Conservation (phyloP, 495 filamentous ascomycete genomes). For the Cudoniella acicularis region DNA sequence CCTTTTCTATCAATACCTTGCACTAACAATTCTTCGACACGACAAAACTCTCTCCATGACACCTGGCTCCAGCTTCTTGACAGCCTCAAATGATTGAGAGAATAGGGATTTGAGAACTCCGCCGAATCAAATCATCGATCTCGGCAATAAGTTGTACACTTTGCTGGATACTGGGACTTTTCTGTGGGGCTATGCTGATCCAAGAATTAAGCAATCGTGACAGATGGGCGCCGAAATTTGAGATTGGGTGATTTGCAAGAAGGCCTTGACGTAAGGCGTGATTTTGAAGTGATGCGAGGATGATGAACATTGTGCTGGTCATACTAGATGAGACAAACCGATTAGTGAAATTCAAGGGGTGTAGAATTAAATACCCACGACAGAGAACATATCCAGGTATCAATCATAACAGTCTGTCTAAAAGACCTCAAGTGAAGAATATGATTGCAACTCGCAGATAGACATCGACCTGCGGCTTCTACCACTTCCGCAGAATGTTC, state of each 20-base stretch:
- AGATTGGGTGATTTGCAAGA: conserved; percentile 23
- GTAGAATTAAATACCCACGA: conserved; percentile 31
- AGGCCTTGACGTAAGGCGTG: conserved; percentile 21
- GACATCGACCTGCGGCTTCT: conserved; percentile 33
- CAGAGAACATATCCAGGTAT: conserved; percentile 47
- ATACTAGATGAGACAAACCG: conserved; percentile 19
- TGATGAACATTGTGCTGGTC: conserved; percentile 32
- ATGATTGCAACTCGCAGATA: conserved; percentile 40
- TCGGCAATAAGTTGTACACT: conserved; percentile 31
- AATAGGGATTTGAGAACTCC: too few relatives aligned
- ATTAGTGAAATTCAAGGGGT: not conserved
- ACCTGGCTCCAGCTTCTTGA: too few relatives aligned
- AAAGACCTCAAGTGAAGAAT: conserved; percentile 37
- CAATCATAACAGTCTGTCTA: conserved; percentile 40
- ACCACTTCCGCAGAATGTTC: conserved; percentile 23
- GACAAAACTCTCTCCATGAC: too few relatives aligned
- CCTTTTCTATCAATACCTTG: too few relatives aligned
- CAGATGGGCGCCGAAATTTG: conserved; percentile 28
- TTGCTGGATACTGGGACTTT: conserved; percentile 32
- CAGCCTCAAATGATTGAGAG: too few relatives aligned
- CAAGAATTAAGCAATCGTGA: conserved; percentile 24
- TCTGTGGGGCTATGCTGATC: conserved; percentile 26
- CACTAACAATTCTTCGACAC: too few relatives aligned
- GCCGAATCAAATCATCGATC: conserved; percentile 27
- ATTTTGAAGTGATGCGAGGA: conserved; percentile 28